Percentiles rank a stretch among this genome's conserved stretches.
phyloP scores from a whole-genome alignment of 345 rosid species.

The Physaria fendleri region DNA sequence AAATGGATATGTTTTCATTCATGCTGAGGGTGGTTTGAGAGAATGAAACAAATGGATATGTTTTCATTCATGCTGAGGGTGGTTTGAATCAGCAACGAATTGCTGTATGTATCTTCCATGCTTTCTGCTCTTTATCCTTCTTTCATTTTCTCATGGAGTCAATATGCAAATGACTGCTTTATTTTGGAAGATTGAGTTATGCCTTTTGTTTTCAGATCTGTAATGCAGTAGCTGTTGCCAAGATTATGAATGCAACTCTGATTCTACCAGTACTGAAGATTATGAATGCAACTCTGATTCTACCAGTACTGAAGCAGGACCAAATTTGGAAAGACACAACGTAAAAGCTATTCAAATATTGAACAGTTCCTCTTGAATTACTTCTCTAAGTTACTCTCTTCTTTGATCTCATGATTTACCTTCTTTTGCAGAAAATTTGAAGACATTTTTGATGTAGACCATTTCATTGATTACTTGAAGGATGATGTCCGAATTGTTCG shows the following conservation, averaged over 20 bases:
- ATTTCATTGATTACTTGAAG: no score
- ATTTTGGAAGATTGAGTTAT: neutral
- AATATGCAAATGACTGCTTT: neutral
- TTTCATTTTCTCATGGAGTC: neutral
- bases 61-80: conserved; percentile 98
- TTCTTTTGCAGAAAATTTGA: no score
- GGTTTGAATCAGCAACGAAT: conserved; percentile 99
- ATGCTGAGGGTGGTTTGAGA: no score
- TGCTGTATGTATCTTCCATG: conserved; percentile 54
- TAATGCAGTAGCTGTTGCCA: conserved; percentile 99
- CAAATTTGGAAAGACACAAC: no score
- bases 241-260: no score
- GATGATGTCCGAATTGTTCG: conserved; percentile 82
- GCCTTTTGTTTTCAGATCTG: conserved; percentile 70
- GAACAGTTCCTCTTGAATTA: no score
- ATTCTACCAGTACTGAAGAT: no score
- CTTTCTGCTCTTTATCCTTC: neutral
- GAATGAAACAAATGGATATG: conserved; percentile 96
- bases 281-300: conserved; percentile 94
- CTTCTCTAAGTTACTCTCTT: no score
- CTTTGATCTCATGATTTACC: no score
- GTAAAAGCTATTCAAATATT: no score
- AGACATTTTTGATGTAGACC: no score
- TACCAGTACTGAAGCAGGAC: conserved; percentile 96
- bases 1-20: no score